Conservation (phyloP, 2,329 filamentous ascomycete species). For the Lachnellula subtilissima region DNA sequence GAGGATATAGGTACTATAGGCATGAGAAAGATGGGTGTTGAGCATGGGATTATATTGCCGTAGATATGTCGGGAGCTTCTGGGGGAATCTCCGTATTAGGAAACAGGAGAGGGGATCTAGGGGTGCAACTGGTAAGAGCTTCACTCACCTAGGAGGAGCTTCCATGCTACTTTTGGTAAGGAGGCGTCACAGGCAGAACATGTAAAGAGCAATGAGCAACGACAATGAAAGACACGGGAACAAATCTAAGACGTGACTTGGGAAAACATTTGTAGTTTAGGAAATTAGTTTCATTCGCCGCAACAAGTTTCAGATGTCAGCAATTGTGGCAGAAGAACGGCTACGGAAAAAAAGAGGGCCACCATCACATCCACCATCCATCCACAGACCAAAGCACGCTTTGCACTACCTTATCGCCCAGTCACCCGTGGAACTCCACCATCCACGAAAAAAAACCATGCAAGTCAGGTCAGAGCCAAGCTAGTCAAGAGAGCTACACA, state of each 20-base stretch:
- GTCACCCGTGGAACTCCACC: not conserved
- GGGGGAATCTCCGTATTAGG: too few relatives aligned
- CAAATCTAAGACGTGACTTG: not conserved
- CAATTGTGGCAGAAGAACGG: conserved; percentile 19
- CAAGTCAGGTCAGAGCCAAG: conserved; percentile 4
- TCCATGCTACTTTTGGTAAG: too few relatives aligned
- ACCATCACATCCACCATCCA: not conserved
- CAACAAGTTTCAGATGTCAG: conserved; percentile 18
- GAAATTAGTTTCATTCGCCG: conserved; percentile 21
- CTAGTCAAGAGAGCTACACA: conserved; percentile 13
- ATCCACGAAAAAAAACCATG: not conserved
- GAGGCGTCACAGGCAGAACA: too few relatives aligned
- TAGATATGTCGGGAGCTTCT: too few relatives aligned
- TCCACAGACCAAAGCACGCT: conserved; percentile 1
- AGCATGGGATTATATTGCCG: not conserved
- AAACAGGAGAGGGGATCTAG: too few relatives aligned
- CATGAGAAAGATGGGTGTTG: not conserved
- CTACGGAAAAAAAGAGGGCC: conserved; percentile 12
- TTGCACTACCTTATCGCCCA: not conserved
- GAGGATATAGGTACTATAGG: not conserved
- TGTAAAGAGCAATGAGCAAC: not conserved
- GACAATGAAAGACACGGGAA: not conserved
- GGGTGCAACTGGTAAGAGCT: too few relatives aligned
- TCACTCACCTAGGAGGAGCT: too few relatives aligned
- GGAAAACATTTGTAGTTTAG: conserved; percentile 2